These are phyloP conservation scores for Corchorus olitorius DNA, from an alignment of 345 rosid genomes.

Conservation along the genomic window DNA sequence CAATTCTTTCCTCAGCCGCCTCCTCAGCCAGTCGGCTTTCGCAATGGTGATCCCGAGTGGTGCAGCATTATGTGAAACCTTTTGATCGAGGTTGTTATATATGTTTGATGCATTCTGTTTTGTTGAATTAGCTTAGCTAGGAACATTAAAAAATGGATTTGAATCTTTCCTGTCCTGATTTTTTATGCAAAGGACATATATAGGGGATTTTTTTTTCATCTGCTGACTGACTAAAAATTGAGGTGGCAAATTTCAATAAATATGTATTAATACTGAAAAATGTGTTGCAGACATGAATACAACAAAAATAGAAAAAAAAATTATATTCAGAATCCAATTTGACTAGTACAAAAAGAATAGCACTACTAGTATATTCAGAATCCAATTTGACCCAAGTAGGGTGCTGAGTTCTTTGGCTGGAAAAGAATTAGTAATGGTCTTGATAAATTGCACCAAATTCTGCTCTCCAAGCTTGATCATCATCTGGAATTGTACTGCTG, in stretches of 20 bases:
- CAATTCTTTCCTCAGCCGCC: not conserved
- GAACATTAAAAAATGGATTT: not conserved
- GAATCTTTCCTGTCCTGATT: not conserved
- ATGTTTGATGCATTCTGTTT: not conserved
- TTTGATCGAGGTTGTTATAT: too few species aligned
- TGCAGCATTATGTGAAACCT: conserved; percentile 9
- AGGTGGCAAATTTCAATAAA: too few species aligned
- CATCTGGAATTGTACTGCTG: conserved; percentile 38
- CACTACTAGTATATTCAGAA: not conserved
- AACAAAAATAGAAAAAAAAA: not conserved
- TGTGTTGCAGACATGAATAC: not conserved
- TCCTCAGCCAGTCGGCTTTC: not conserved
- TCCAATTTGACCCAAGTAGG: conserved; percentile 16
- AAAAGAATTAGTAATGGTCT: conserved; percentile 39
- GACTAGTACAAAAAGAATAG: conserved; percentile 4
- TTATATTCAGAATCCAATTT: not conserved
- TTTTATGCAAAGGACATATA: not conserved
- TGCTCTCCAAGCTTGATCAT: conserved; percentile 95
- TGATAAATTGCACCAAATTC: conserved; percentile 93
- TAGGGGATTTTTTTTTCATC: not conserved
- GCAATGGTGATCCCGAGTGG: conserved; percentile 14
- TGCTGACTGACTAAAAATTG: too few species aligned
- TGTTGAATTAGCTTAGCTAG: not conserved
- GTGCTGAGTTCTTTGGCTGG: conserved; percentile 3
- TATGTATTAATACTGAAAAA: not conserved